Conservation (phyloP, 179 eudicot genomes). For the Corrigiola litoralis region DNA sequence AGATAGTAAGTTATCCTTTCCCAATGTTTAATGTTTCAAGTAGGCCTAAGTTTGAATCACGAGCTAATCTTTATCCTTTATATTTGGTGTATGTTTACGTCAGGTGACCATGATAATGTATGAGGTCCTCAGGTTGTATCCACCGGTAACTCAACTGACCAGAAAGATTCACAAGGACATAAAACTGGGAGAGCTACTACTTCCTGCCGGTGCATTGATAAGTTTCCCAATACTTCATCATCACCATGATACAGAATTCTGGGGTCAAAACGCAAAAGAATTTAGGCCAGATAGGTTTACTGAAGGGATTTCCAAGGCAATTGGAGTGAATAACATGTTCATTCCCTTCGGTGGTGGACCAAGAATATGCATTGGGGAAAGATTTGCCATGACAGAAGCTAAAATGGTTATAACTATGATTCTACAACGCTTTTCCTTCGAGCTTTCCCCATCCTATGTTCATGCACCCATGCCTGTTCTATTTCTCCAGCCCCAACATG, state of each 20-base stretch:
- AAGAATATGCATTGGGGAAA: slow-evolving; percentile 29
- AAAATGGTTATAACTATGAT: slow-evolving; percentile 27
- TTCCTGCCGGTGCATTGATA: slow-evolving; percentile 19
- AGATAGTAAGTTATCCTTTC: slow-evolving; percentile 22
- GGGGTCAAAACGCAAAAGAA: slow-evolving; percentile 30
- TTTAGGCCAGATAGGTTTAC: slow-evolving; percentile 29
- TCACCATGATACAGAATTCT: slow-evolving; percentile 18
- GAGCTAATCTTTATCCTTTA: background rate
- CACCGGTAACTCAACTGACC: slow-evolving; percentile 11
- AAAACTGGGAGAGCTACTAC: slow-evolving; percentile 18
- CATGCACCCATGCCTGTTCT: slow-evolving; percentile 22
- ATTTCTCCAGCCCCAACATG: slow-evolving; percentile 26
- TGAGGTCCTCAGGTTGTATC: slow-evolving; percentile 29
- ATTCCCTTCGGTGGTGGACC: slow-evolving; percentile 31
- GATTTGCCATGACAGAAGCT: slow-evolving; percentile 23
- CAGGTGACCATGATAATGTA: slow-evolving; percentile 33
- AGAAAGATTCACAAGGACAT: slow-evolving; percentile 18
- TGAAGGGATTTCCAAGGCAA: slow-evolving; percentile 29
- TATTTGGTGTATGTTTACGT: background rate
- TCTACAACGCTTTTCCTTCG: slow-evolving; percentile 24
- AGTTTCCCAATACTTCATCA: background rate
- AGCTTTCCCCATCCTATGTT: slow-evolving; percentile 28
- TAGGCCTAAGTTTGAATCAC: background rate
- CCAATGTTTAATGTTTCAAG: background rate
- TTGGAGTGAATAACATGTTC: slow-evolving; percentile 19